A percentile compares a stretch with the other conserved stretches of the same genome.
phyloP scores from a whole-genome alignment of 352 stramenopile species.

The Discostella stelligera region DNA sequence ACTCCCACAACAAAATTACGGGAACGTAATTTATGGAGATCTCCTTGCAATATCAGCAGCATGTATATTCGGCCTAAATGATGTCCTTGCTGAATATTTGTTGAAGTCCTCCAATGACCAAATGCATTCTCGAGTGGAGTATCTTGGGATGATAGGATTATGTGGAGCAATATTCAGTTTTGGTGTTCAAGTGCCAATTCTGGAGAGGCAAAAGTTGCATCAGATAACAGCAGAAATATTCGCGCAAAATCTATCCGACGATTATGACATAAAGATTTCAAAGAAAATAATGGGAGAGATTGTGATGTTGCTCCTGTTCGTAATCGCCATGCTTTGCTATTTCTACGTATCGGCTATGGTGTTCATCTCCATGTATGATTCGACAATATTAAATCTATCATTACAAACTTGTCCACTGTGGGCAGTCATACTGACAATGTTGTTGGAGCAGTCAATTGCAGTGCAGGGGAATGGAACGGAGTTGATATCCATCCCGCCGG shows the following conservation, averaged over 20 bases:
- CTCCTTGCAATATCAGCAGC: slow-evolving; percentile 61
- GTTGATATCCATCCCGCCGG: slow-evolving; percentile 35
- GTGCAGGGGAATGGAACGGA: neutral
- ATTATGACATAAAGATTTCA: neutral
- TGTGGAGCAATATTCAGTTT: slow-evolving; percentile 89
- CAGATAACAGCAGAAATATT: slow-evolving; percentile 26
- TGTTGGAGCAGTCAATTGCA: slow-evolving; percentile 67
- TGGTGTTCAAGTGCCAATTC: slow-evolving; percentile 83
- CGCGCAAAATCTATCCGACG: no score
- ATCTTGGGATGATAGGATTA: slow-evolving; percentile 90
- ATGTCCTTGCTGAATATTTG: slow-evolving; percentile 76
- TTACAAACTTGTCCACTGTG: slow-evolving; percentile 95
- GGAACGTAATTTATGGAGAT: slow-evolving; percentile 55
- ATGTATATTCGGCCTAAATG: slow-evolving; percentile 67
- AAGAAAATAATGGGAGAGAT: slow-evolving; percentile 4
- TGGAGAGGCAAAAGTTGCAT: slow-evolving; percentile 82
- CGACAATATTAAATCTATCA: slow-evolving; percentile 94
- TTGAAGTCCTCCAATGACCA: slow-evolving; percentile 76
- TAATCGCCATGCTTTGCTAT: slow-evolving; percentile 55
- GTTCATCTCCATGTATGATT: slow-evolving; percentile 88
- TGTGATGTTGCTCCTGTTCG: slow-evolving; percentile 29
- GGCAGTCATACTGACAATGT: slow-evolving; percentile 87
- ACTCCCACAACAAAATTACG: slow-evolving; percentile 1
- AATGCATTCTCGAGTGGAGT: slow-evolving; percentile 83
- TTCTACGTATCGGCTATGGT: slow-evolving; percentile 89